These are phyloP conservation scores for Trametes elegans DNA, from an alignment of 768 basidiomycete genomes.

Conservation along the genomic window DNA sequence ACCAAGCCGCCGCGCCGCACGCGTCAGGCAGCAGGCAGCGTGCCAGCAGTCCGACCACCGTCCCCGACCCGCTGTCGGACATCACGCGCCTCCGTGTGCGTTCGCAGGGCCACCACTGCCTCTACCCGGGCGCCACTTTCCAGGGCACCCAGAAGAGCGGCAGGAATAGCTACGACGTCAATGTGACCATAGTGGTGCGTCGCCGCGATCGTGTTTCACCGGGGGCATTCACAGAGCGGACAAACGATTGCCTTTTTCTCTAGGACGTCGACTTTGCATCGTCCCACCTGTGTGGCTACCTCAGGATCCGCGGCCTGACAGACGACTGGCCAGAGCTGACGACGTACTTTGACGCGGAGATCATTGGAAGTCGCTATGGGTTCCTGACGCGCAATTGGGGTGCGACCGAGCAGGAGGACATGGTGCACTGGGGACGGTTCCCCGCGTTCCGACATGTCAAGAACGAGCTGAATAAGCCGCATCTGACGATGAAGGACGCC, in stretches of 20 bases:
- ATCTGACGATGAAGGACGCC: slow-evolving; percentile 70
- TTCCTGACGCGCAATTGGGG: slow-evolving; percentile 92
- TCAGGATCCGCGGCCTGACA: slow-evolving; percentile 89
- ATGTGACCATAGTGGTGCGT: slow-evolving; percentile 87
- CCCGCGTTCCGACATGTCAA: slow-evolving; percentile 84
- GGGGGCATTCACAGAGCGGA: slow-evolving; percentile 1
- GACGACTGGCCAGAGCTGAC: slow-evolving; percentile 95
- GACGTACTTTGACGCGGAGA: slow-evolving; percentile 95
- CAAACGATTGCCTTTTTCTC: slow-evolving; percentile 10
- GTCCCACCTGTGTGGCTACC: slow-evolving; percentile 87
- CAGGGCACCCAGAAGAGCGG: slow-evolving; percentile 93
- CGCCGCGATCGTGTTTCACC: slow-evolving; percentile 38
- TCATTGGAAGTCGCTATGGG: slow-evolving; percentile 87
- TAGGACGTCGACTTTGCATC: slow-evolving; percentile 89
- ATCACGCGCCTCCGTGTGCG: slow-evolving; percentile 76
- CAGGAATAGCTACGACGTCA: slow-evolving; percentile 91
- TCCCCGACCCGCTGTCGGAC: slow-evolving; percentile 60
- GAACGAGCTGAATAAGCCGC: slow-evolving; percentile 74
- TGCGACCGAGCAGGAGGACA: slow-evolving; percentile 86
- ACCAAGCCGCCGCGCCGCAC: slow-evolving; percentile 9
- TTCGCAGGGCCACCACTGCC: slow-evolving; percentile 63
- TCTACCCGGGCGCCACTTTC: slow-evolving; percentile 84
- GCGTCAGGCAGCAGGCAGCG: slow-evolving; percentile 27
- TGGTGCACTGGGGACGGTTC: slow-evolving; percentile 94
- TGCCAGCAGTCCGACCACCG: slow-evolving; percentile 12